Conservation (phyloP, 495 filamentous ascomycete species). For the Chaetomium tenue region DNA sequence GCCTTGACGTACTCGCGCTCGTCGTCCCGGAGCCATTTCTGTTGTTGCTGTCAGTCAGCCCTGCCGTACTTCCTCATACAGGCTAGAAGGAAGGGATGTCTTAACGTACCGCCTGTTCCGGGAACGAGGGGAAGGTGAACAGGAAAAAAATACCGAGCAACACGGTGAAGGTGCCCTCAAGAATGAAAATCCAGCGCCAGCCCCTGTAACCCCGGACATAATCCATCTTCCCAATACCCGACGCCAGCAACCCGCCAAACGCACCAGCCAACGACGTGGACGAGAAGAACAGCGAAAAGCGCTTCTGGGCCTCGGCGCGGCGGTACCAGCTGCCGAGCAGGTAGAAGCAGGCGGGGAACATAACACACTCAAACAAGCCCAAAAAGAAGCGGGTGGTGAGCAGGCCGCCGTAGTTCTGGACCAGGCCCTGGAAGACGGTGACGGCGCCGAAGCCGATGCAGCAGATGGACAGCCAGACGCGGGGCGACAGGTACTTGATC, state of each 20-base stretch:
- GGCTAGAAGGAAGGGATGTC: not conserved
- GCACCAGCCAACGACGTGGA: slow-evolving; percentile 80
- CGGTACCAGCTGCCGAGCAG: slow-evolving; percentile 84
- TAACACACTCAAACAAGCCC: slow-evolving; percentile 82
- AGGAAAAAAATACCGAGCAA: slow-evolving; percentile 70
- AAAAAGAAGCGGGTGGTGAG: slow-evolving; percentile 83
- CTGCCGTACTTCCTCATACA: not conserved
- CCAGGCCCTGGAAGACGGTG: slow-evolving; percentile 75
- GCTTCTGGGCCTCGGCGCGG: slow-evolving; percentile 78
- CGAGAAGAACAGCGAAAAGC: slow-evolving; percentile 83
- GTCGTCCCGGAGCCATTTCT: slow-evolving; percentile 64
- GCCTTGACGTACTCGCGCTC: slow-evolving; percentile 73
- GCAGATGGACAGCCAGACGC: slow-evolving; percentile 76
- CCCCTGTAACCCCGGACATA: slow-evolving; percentile 65
- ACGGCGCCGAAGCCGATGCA: slow-evolving; percentile 83
- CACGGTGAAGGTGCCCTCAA: slow-evolving; percentile 73
- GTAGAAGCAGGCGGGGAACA: slow-evolving; percentile 88
- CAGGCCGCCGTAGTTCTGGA: slow-evolving; percentile 73
- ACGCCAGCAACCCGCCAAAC: slow-evolving; percentile 80
- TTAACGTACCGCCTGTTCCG: slow-evolving; percentile 37
- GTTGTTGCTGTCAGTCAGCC: not conserved
- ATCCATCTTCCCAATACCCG: slow-evolving; percentile 80
- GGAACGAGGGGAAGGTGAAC: slow-evolving; percentile 78
- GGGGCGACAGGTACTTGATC: slow-evolving; percentile 76
- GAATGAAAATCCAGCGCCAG: slow-evolving; percentile 82